phyloP scores from a whole-genome alignment of 345 rosid genomes.

The Boechera retrofracta region DNA sequence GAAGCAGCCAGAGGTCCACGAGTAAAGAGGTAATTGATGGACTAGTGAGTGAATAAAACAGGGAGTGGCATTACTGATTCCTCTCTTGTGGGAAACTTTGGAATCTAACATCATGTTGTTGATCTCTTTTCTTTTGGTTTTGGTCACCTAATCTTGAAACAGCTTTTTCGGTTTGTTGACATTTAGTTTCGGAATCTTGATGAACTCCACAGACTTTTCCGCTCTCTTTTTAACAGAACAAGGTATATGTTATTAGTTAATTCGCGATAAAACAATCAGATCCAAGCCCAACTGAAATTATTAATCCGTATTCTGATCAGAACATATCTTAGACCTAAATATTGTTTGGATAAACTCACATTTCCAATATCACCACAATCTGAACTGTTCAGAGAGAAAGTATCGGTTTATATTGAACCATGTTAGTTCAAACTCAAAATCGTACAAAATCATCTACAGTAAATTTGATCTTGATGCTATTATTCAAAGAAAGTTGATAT shows the following conservation, averaged over 20 bases:
- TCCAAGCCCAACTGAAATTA: background rate
- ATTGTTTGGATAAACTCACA: background rate
- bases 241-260: background rate
- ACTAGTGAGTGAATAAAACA: constrained; percentile 30
- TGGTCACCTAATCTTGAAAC: background rate
- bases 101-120: constrained; percentile 1
- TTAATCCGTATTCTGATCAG: background rate
- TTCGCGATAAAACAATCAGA: background rate
- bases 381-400: too few species aligned
- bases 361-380: background rate
- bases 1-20: constrained; percentile 69
- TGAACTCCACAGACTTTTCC: background rate
- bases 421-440: too few species aligned
- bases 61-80: constrained; percentile 24
- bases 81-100: constrained; percentile 29
- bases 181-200: background rate
- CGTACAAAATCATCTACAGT: too few species aligned
- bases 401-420: too few species aligned
- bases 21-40: constrained; percentile 38
- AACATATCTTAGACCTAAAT: background rate
- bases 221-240: background rate
- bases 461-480: too few species aligned
- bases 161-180: background rate
- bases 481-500: too few species aligned
- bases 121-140: constrained; percentile 21